Evolutionary conservation across 108 stramenopile genomes (phyloP), one percentile per base, ranked within the genome.

Genomic region (Stephanodiscus triporus): DNA sequence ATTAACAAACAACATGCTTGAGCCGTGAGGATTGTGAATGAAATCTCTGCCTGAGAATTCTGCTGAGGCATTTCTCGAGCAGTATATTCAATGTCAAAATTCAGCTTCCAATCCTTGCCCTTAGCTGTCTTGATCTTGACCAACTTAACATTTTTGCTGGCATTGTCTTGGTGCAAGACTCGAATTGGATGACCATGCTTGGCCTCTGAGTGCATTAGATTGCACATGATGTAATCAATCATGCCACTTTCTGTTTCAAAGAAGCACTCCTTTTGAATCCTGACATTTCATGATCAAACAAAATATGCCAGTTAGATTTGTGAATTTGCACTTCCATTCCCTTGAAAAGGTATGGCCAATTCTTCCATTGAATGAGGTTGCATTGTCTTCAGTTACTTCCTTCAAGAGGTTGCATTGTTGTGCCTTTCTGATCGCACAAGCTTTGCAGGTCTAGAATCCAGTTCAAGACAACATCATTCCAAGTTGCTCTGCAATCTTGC

Each of bases 101-200:
- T 45, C 13, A 80, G 40, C 65, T 74, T 73, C 78, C 78, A 80
- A n/a, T 66, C 66, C 27, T 24, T 38, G 30, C 53, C 43, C n/a
- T 80, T 32, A 6, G 49, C 63, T 61, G 62, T 13, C 37, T 66
- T 30, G 54, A 64, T 27, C n/a, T n/a, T n/a, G n/a, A n/a, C n/a
- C 24, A 66, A 50, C 34, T 59, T 68, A 13, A 45, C 45, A 30
- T 78, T 72, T 45, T 80, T 72, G 26, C 66, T 54, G 14, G 79
- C 72, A 24, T 74, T 76, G 48, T 81, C 74, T 19, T 54, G 22
- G 10, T 65, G 42, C 8, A 73, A 29, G 38, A 45, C 32, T 45
- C 68, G 73, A 14, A 63, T 30, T 9, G 57, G 23, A n/a, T n/a
- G n/a, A n/a, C n/a, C n/a, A n/a, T n/a, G n/a, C n/a, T n/a, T n/a